These are phyloP conservation scores for Tolypocladium tundrense DNA, from an alignment of 2,329 filamentous ascomycete species.

Conservation along the genomic window DNA sequence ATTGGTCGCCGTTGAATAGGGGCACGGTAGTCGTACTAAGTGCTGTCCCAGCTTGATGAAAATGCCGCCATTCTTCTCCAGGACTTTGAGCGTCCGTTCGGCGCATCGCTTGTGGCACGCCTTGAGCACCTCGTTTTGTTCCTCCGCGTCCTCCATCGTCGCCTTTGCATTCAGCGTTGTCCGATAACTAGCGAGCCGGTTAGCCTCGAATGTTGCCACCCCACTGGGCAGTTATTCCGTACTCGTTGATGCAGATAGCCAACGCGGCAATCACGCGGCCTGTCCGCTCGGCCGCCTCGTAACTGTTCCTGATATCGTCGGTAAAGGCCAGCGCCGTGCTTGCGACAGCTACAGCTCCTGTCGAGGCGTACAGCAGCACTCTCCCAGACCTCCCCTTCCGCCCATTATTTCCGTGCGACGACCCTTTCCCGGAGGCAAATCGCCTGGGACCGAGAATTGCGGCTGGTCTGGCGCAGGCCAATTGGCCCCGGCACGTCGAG, in stretches of 20 bases:
- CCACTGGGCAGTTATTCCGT: slow-evolving; percentile 10
- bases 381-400: slow-evolving; percentile 14
- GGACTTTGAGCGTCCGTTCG: slow-evolving; percentile 69
- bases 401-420: slow-evolving; percentile 10
- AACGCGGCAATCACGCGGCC: slow-evolving; percentile 68
- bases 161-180: slow-evolving; percentile 65
- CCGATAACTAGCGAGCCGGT: slow-evolving; percentile 57
- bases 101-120: slow-evolving; percentile 91
- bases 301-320: slow-evolving; percentile 66
- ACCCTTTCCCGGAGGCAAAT: slow-evolving; percentile 18
- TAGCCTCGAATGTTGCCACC: background rate
- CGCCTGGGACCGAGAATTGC: slow-evolving; percentile 13
- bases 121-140: slow-evolving; percentile 59
- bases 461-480: slow-evolving; percentile 19
- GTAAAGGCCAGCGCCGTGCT: slow-evolving; percentile 43
- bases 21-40: slow-evolving; percentile 39
- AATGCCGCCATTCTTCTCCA: slow-evolving; percentile 95
- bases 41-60: slow-evolving; percentile 98
- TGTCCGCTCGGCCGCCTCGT: slow-evolving; percentile 65
- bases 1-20: background rate
- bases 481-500: slow-evolving; percentile 32
- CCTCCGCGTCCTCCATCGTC: slow-evolving; percentile 48
- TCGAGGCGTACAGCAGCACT: slow-evolving; percentile 37
- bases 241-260: slow-evolving; percentile 84
- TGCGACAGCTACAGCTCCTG: slow-evolving; percentile 37